Evolutionary conservation across 495 filamentous ascomycete genomes (phyloP), one percentile per base, ranked within the genome.

Genomic region (Evernia prunastri): DNA sequence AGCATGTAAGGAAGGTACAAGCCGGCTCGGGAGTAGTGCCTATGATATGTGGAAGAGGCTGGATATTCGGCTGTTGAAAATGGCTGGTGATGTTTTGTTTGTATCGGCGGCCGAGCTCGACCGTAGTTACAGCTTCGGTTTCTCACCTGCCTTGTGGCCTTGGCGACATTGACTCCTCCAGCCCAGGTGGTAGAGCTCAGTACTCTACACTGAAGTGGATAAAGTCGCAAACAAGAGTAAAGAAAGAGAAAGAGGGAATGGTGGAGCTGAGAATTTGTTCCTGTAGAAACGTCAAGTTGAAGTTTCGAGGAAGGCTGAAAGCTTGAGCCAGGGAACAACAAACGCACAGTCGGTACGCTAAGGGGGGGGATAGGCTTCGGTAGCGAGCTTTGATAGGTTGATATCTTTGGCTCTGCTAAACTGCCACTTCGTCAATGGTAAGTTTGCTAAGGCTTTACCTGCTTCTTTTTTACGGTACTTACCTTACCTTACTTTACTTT

Each of bases 51-150:
- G 42, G 27, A 33, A 25, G 27, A 40, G 27, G 53, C 23, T 33
- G 33, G 33, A 8, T 17, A 27, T 47, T 29, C 4, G 20, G 12
- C 23, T 56, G 60, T 63, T 57, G 60, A 56, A 29, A 56, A 40
- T 63, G 60, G 51, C 36, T 63, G 60, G 49, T 25, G 42, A 63
- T 15, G n/a, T 63, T 57, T 45, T 39, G 51, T 33, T 54, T 54
- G 61, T 53, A 45, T 37, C n/a, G 37, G 60, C 18, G 42, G 56
- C 39, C 20, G 39, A 43, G 36, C 42, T 56, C 42, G 51, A 31
- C 36, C 42, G 39, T 53, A 8, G n/a, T n/a, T n/a, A n/a, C 18
- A 1, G 49, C 51, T 39, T 42, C 51, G 51, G 18, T 35, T 37
- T 39, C 25, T 33, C 25, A 31, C 27, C 56, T 54, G 35, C 7